Conservation (phyloP, 1,139 yeast genomes). For the Yamadazyma kanchanaburiensis region DNA sequence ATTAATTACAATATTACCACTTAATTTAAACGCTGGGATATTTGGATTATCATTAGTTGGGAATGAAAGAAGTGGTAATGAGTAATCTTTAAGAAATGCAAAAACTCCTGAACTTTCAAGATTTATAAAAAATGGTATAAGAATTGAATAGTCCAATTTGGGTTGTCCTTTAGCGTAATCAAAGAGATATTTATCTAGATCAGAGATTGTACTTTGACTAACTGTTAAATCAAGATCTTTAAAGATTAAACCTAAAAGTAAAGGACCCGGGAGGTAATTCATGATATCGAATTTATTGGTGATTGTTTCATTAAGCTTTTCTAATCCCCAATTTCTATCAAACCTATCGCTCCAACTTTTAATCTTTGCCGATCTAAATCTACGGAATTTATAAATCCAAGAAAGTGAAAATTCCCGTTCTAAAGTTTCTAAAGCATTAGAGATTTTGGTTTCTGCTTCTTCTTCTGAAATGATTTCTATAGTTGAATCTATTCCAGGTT, state of each 20-base stretch:
- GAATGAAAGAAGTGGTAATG: constrained; percentile 40
- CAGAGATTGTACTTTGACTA: constrained; percentile 22
- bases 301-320: constrained; percentile 26
- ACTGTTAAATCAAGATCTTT: constrained; percentile 29
- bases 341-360: constrained; percentile 24
- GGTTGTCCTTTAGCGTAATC: constrained; percentile 43
- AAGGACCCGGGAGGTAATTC: constrained; percentile 33
- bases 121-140: constrained; percentile 32
- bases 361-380: constrained; percentile 23
- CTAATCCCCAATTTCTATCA: constrained; percentile 35
- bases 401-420: constrained; percentile 56
- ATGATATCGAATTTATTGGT: constrained; percentile 34
- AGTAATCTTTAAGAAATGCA: constrained; percentile 36
- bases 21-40: constrained; percentile 27
- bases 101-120: constrained; percentile 30
- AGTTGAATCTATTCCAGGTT: constrained; percentile 1
- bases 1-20: constrained; percentile 41
- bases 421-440: constrained; percentile 32
- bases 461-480: constrained; percentile 12
- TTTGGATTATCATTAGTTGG: constrained; percentile 28
- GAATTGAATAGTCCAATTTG: constrained; percentile 35
- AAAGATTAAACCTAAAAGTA: constrained; percentile 30
- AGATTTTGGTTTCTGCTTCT: constrained; percentile 28
- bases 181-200: constrained; percentile 35
- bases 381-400: constrained; percentile 54